Base-by-base conservation (phyloP, 2,329 filamentous ascomycete species). In the Colletotrichum simmondsii region DNA sequence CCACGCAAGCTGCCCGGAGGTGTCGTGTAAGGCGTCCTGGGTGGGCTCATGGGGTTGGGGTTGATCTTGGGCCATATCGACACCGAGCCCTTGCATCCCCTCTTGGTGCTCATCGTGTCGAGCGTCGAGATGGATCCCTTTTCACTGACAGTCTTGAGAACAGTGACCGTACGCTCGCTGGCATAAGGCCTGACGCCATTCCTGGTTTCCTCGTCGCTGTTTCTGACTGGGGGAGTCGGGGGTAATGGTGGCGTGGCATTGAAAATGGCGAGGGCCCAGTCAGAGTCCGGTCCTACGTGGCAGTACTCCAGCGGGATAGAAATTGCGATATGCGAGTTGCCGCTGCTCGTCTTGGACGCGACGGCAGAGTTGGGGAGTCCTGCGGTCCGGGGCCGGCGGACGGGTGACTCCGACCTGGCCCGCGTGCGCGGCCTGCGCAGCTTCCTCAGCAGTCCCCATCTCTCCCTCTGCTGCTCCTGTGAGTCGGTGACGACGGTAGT, bases 281-380 rank as follows among this genome's bases (percentile, higher is more conserved):
- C 77, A 32, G 67, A 71, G 56, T 73, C 73, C 6, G 77, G 75
- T 3, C 81, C 83, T 56, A 87, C 80, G 26, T 87, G 84, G 5
- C 84, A 85, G 70, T 88, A 81, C 74, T 89, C 85, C 14, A 87
- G 72, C 1, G 90, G 89, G 57, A 91, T 90, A 0, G 89, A 90
- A 64, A 91, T 91, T 71, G 89, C 88, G 74, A 92, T 91, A 75
- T 91, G 87, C 5, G 87, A 84, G 76, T 89, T 83, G 1, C 89
- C 89, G 3, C 82, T 85, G 7, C 79, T 87, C 0, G 89, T 91
- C 46, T 81, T 87, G 8, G 88, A 87, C 4, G 87, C 86, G 16
- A 91, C 83, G 14, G 89, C 88, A 28, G 86, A 87, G 77, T 91
- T 89, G 10, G 89, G 89, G 4, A 91, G 82, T 22, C 70, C 60